Base-by-base conservation (phyloP, 2,329 filamentous ascomycete genomes). In the Neonectria sp. region DNA sequence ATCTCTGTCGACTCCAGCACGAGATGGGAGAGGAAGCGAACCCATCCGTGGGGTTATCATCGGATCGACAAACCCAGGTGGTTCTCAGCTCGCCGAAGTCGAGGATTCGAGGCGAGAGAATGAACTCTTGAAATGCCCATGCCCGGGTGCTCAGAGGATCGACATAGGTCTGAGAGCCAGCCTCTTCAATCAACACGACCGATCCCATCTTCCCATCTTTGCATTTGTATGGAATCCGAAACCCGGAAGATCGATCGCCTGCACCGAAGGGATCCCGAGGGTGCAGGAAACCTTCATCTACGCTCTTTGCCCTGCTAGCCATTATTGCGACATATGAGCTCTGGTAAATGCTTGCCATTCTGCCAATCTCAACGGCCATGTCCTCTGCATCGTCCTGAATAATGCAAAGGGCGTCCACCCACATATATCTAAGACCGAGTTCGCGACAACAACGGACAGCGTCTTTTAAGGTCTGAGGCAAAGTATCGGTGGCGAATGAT, bases 351-450 rank as follows among this genome's bases (percentile, higher is more conserved):
- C 33, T 55, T 0, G 63, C 60, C 70, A 72, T 71, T 7, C 24
- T 58, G 15, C 56, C 40, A 9, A 72, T 48, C 48, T 72, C 61
- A 3, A 40, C 48, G 0, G 40, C 35, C 33, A 72, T 63, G 11
- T 73, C 71, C 12, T 21, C 37, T 6, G 33, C n/a, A 37, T 55
- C 46, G 12, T 68, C 59, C 15, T 67, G 67, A 3, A 60, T 25
- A 25, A 69, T 70, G n/a, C 61, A 67, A 6, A 70, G 15, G 12
- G 53, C 55, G n/a, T 69, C 67, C 6, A 64, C 43, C 67, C 67
- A 69, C 15, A 61, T 27, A 24, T 52, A 60, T 7, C 21, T 21
- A 13, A 60, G 29, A 24, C 58, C 48, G 21, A 60, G 58, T 33
- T 60, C 48, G 24, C 46, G 24, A 49, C 58, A 60, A 53, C 49